Conservation (phyloP, 345 rosid genomes). For the Pistacia vera region DNA sequence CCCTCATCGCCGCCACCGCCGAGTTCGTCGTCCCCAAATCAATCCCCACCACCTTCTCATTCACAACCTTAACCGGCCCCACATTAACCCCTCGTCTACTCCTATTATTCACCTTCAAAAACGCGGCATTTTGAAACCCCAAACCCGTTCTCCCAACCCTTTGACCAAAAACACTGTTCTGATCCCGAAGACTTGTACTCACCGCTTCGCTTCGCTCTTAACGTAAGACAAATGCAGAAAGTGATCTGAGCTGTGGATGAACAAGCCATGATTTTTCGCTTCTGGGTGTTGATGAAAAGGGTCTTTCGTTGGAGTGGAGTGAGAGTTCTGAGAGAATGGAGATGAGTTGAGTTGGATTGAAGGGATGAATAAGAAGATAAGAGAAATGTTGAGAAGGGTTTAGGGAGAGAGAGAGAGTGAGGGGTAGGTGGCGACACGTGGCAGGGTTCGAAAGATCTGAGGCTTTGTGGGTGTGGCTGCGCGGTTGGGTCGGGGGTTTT, state of each 20-base stretch:
- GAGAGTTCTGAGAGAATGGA: background rate
- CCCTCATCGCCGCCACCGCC: slow-evolving; percentile 99
- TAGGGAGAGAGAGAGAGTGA: slow-evolving; percentile 14
- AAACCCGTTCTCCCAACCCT: slow-evolving; percentile 30
- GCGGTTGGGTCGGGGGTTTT: background rate
- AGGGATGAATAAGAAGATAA: slow-evolving; percentile 21
- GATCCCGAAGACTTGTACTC: slow-evolving; percentile 17
- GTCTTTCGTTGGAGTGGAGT: background rate
- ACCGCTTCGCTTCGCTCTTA: slow-evolving; percentile 22
- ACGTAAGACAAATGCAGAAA: slow-evolving; percentile 50
- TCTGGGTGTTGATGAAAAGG: background rate
- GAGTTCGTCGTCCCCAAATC: slow-evolving; percentile 98
- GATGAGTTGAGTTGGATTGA: background rate
- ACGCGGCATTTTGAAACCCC: slow-evolving; percentile 39
- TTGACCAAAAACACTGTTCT: slow-evolving; percentile 69
- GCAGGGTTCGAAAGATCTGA: slow-evolving; percentile 32
- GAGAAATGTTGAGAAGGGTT: slow-evolving; percentile 26
- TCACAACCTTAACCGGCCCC: slow-evolving; percentile 69
- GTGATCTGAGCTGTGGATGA: slow-evolving; percentile 74
- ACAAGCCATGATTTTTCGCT: slow-evolving; percentile 54
- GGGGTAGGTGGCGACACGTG: slow-evolving; percentile 57
- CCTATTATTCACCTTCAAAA: slow-evolving; percentile 38
- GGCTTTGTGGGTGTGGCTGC: too few species aligned
- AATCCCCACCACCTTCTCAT: slow-evolving; percentile 93
- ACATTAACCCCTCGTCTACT: slow-evolving; percentile 38